A percentile compares a stretch with the other conserved stretches of the same genome.
Evolutionary conservation across 805 yeast species (phyloP).

Genomic region (Saccharomycopsis schoenii): DNA sequence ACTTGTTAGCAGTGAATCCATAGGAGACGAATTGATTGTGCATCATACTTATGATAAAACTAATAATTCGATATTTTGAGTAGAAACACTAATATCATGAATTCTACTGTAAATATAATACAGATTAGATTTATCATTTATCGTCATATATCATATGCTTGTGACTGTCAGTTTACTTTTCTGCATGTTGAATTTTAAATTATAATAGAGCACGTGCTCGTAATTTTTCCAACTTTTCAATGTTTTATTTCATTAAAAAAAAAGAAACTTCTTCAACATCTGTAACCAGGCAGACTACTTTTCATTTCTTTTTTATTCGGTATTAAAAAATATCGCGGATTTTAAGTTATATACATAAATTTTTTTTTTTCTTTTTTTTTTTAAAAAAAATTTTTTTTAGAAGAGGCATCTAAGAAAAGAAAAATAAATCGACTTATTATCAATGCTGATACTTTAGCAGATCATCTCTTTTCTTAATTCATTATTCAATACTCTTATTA

Average conservation of each 20-base stretch:
- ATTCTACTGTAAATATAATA: no score
- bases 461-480: neutral
- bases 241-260: neutral
- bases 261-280: neutral
- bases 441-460: neutral
- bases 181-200: neutral
- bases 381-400: no score
- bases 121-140: no score
- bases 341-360: neutral
- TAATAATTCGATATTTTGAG: no score
- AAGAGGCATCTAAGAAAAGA: neutral
- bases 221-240: neutral
- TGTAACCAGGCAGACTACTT: no score
- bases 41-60: no score
- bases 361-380: constrained; percentile 1
- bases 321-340: neutral
- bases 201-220: neutral
- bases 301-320: neutral
- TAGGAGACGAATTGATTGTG: no score
- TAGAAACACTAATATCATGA: no score
- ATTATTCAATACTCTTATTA: no score
- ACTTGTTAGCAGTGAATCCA: neutral
- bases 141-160: no score
- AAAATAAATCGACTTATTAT: neutral
- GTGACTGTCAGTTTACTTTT: neutral